Base-by-base conservation (phyloP, 2,329 filamentous ascomycete genomes). In the Botrytis aclada region DNA sequence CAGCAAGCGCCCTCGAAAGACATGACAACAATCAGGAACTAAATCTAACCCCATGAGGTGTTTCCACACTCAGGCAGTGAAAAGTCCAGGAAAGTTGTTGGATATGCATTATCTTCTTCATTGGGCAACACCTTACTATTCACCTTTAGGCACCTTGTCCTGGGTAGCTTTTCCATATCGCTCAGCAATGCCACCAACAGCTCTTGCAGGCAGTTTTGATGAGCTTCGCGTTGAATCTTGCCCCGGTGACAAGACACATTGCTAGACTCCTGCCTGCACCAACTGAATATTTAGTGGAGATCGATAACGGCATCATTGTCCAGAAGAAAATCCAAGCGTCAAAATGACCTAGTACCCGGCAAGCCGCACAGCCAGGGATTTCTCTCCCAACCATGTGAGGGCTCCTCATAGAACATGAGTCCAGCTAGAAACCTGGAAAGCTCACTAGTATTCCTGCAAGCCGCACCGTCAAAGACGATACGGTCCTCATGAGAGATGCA, bases 141-240 rank as follows among this genome's bases (percentile, higher is more conserved):
- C 25, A 67, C 65, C 64, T 67, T 41, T 29, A 9, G 3, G 16
- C 10, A 56, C n/a, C 54, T 32, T 41, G 51, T 32, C 18, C 65
- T 69, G 47, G 65, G 65, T 69, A 39, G 65, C 65, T 69, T 56
- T 56, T 69, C 47, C 65, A 69, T 56, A 69, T 69, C 20, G 65
- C 47, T 67, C 47, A 54, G 54, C 65, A 67, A 20, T 56, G 65
- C 14, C 47, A 56, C 56, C 65, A 56, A 69, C 47, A 69, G 20
- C 65, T 69, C 65, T 69, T 56, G 37, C 47, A 56, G 10, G 39
- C 47, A 56, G 37, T 56, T 56, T 69, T n/a, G 22, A 56, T 25
- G 65, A 56, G 47, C 39, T 32, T 56, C n/a, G n/a, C 65, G 37
- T 41, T 56, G 25, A 37, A 51, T n/a, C 20, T 56, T 56, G 37